phyloP scores from a whole-genome alignment of 2,329 filamentous ascomycete species.

The Rutstroemia sp. region DNA sequence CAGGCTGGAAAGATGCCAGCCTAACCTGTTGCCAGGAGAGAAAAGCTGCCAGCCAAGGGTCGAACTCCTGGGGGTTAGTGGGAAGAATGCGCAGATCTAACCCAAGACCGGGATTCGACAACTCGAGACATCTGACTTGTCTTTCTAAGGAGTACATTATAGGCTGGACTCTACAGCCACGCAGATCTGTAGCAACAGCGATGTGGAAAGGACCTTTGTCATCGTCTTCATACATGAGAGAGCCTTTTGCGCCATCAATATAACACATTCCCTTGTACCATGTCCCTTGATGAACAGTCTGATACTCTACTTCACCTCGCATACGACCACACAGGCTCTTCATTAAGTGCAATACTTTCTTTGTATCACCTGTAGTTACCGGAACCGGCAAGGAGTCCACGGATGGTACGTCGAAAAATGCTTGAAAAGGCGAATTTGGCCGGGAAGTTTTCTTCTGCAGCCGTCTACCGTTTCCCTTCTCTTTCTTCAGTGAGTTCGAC shows the following conservation, averaged over 20 bases:
- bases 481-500: slow-evolving; percentile 34
- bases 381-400: slow-evolving; percentile 54
- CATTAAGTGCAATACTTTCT: slow-evolving; percentile 69
- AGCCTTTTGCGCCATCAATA: slow-evolving; percentile 69
- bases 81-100: slow-evolving; percentile 60
- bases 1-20: slow-evolving; percentile 30
- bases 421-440: slow-evolving; percentile 44
- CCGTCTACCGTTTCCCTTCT: slow-evolving; percentile 32
- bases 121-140: slow-evolving; percentile 44
- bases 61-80: slow-evolving; percentile 56
- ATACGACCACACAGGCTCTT: slow-evolving; percentile 70
- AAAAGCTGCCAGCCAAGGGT: slow-evolving; percentile 73
- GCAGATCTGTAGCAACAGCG: slow-evolving; percentile 63
- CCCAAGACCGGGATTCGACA: slow-evolving; percentile 45
- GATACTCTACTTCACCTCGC: slow-evolving; percentile 71
- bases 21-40: slow-evolving; percentile 75
- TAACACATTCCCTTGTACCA: slow-evolving; percentile 70
- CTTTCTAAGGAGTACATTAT: slow-evolving; percentile 38
- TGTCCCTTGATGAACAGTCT: slow-evolving; percentile 48
- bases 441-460: slow-evolving; percentile 48
- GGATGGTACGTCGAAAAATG: slow-evolving; percentile 43
- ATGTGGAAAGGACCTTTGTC: slow-evolving; percentile 57
- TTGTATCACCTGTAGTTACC: slow-evolving; percentile 58
- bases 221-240: slow-evolving; percentile 66
- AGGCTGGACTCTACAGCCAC: slow-evolving; percentile 62